A percentile compares a stretch with the other conserved stretches of the same genome.
Conservation (phyloP, 768 basidiomycete species). For the Thelephora aurantiotincta region DNA sequence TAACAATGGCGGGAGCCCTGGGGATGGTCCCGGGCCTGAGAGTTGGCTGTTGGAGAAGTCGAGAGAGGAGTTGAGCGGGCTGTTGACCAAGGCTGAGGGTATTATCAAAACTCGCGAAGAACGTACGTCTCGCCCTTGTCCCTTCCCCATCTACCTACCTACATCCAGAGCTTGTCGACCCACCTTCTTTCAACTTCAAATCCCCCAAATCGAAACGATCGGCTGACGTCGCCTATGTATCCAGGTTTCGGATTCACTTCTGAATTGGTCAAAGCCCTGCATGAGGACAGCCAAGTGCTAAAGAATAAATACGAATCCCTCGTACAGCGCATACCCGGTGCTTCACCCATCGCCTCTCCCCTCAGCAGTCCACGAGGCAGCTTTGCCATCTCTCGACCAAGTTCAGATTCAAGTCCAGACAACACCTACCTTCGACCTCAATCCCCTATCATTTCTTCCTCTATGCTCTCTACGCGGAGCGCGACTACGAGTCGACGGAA, state of each 20-base stretch:
- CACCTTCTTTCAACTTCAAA: no score
- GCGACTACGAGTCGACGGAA: not conserved
- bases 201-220: not conserved
- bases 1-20: slow-evolving; percentile 9
- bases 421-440: slow-evolving; percentile 7
- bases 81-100: slow-evolving; percentile 59
- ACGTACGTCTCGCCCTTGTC: slow-evolving; percentile 32
- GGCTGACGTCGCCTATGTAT: not conserved
- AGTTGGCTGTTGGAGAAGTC: slow-evolving; percentile 51
- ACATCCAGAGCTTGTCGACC: not conserved
- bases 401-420: not conserved
- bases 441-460: slow-evolving; percentile 5
- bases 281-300: slow-evolving; percentile 52
- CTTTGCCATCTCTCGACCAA: not conserved
- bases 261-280: slow-evolving; percentile 52
- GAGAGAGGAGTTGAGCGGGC: slow-evolving; percentile 55
- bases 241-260: slow-evolving; percentile 58
- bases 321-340: slow-evolving; percentile 39
- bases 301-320: slow-evolving; percentile 62
- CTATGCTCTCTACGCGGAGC: slow-evolving; percentile 2
- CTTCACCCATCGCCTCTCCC: slow-evolving; percentile 10
- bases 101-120: slow-evolving; percentile 67
- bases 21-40: slow-evolving; percentile 12
- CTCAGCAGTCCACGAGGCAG: slow-evolving; percentile 3
- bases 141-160: not conserved